Evolutionary conservation across 495 filamentous ascomycete species (phyloP).

Genomic region (Xylaria nigripes): DNA sequence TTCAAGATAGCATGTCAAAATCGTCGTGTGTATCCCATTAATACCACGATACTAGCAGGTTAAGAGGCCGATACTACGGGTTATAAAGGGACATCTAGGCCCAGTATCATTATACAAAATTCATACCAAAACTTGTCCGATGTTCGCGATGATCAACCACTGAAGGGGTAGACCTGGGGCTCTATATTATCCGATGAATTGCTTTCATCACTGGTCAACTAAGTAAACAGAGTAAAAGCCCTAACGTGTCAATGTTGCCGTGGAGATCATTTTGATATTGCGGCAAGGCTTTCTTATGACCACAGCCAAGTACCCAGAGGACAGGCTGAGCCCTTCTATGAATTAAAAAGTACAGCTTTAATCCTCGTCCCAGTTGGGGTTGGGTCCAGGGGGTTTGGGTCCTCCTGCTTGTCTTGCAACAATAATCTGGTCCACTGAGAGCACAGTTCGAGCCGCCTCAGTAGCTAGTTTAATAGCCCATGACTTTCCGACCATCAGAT

Average conservation of each 20-base stretch:
- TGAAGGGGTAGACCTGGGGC: not conserved
- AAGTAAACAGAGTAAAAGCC: not conserved
- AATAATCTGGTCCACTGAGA: slow-evolving; percentile 98
- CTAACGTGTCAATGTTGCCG: not conserved
- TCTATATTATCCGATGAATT: not conserved
- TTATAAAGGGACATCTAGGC: too few relatives aligned
- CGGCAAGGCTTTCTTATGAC: not conserved
- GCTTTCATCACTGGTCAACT: not conserved
- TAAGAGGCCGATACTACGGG: too few relatives aligned
- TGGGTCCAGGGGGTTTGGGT: slow-evolving; percentile 90
- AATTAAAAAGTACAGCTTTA: slow-evolving; percentile 33
- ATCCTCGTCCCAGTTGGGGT: slow-evolving; percentile 98
- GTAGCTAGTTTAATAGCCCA: slow-evolving; percentile 97
- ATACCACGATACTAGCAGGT: too few relatives aligned
- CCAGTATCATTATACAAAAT: too few relatives aligned
- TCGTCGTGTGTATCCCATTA: too few relatives aligned
- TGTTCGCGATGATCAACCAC: not conserved
- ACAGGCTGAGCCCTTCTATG: not conserved
- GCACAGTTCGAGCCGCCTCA: slow-evolving; percentile 85
- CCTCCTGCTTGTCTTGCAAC: slow-evolving; percentile 95
- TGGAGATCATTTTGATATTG: not conserved
- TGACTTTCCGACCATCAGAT: slow-evolving; percentile 81
- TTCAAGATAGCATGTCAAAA: too few relatives aligned
- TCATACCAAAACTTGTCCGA: not conserved
- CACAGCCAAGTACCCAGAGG: not conserved